Conservation (phyloP, 2,329 filamentous ascomycete genomes). For the Microdochium paspali region DNA sequence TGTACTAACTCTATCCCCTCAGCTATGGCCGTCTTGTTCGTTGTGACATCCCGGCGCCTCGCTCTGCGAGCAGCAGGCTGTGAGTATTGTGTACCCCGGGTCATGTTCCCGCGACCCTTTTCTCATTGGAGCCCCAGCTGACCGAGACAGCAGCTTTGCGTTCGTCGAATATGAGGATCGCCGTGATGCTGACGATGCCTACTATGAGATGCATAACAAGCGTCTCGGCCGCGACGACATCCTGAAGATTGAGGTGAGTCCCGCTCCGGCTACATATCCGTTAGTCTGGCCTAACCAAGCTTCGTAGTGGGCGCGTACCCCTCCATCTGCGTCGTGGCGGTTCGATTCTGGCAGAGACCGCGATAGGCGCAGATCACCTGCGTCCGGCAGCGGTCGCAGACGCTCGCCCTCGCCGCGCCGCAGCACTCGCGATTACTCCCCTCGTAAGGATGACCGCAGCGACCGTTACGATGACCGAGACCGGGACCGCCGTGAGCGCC, state of each 20-base stretch:
- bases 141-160: conserved; percentile 56
- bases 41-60: conserved; percentile 94
- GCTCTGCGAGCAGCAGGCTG: conserved; percentile 90
- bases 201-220: conserved; percentile 99
- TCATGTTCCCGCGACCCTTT: background rate
- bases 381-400: conserved; percentile 33
- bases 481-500: conserved; percentile 57
- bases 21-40: conserved; percentile 97
- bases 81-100: conserved; percentile 42
- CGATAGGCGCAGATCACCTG: conserved; percentile 50
- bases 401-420: conserved; percentile 74
- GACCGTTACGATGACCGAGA: conserved; percentile 69
- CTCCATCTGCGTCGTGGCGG: conserved; percentile 94
- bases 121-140: conserved; percentile 3
- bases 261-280: conserved; percentile 4
- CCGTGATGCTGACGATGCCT: conserved; percentile 96
- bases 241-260: conserved; percentile 87
- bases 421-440: conserved; percentile 70
- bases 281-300: conserved; percentile 4
- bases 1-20: conserved; percentile 15
- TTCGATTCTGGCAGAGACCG: conserved; percentile 84
- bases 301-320: conserved; percentile 91
- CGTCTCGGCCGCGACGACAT: conserved; percentile 91
- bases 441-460: conserved; percentile 78
- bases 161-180: conserved; percentile 99